A percentile compares a stretch with the other conserved stretches of the same genome.
Evolutionary conservation across 106 monocot genomes (phyloP).

Genomic region (Hemerocallis citrina): DNA sequence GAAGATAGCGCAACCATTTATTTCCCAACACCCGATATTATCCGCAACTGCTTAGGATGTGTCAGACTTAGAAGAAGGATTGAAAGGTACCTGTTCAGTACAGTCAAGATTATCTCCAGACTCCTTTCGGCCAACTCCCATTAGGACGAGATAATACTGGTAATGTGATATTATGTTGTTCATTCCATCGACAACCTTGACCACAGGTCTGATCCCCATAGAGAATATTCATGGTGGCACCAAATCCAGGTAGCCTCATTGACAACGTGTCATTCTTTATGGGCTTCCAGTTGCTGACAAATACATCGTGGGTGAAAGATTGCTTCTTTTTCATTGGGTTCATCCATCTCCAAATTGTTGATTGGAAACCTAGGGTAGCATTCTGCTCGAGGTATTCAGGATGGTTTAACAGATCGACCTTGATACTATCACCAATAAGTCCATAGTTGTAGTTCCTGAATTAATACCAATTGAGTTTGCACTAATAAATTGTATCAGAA

Average conservation of each 20-base stretch:
- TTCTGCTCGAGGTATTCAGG: constrained; percentile 88
- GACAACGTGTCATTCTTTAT: constrained; percentile 82
- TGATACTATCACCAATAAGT: constrained; percentile 25
- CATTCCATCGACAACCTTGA: constrained; percentile 71
- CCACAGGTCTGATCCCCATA: constrained; percentile 70
- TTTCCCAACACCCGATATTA: background rate
- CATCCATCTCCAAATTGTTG: constrained; percentile 86
- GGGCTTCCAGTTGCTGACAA: constrained; percentile 89
- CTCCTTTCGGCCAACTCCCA: constrained; percentile 67
- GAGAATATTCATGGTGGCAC: constrained; percentile 83
- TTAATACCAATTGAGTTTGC: background rate
- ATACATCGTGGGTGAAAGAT: constrained; percentile 81
- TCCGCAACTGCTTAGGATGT: too few relatives aligned
- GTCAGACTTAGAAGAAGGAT: constrained; percentile 41
- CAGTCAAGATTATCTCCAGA: constrained; percentile 90
- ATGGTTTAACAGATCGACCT: constrained; percentile 61
- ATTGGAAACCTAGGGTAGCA: constrained; percentile 84
- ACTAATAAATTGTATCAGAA: too few relatives aligned
- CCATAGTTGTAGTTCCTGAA: constrained; percentile 24
- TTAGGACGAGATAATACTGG: constrained; percentile 85
- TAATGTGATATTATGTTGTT: constrained; percentile 88
- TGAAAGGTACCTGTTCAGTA: constrained; percentile 68
- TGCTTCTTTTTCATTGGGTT: constrained; percentile 86
- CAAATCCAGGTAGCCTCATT: constrained; percentile 86
- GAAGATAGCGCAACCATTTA: background rate